Conservation (phyloP, 2,329 filamentous ascomycete species). For the Dryadomyces quercus-mongolicae region DNA sequence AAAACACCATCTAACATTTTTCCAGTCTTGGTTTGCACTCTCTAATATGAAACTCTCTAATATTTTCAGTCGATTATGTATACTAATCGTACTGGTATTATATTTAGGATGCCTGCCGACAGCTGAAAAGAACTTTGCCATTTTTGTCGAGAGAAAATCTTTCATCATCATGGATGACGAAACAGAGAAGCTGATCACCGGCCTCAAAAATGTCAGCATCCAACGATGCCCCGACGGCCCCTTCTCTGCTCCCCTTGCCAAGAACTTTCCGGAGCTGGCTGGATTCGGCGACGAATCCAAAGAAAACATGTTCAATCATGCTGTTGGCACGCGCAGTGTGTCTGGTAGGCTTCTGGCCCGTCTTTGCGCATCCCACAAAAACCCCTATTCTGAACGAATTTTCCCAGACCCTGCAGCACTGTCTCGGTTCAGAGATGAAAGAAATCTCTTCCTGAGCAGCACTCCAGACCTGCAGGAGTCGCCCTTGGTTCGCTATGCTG, state of each 20-base stretch:
- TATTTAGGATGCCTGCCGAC: too few relatives aligned
- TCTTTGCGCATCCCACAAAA: too few relatives aligned
- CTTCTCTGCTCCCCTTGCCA: not conserved
- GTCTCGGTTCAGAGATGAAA: not conserved
- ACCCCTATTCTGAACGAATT: too few relatives aligned
- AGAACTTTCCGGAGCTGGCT: not conserved
- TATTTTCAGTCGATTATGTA: not conserved
- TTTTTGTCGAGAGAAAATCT: too few relatives aligned
- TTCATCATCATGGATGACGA: not conserved
- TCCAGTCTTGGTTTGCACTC: not conserved
- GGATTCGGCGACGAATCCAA: not conserved
- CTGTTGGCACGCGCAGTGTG: not conserved
- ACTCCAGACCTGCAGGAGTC: too few relatives aligned
- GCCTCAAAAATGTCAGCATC: not conserved
- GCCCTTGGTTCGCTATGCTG: too few relatives aligned
- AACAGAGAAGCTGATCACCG: not conserved
- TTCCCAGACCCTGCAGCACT: not conserved
- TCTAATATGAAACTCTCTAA: not conserved
- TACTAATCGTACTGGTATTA: not conserved
- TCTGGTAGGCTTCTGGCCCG: not conserved
- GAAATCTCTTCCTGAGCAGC: not conserved
- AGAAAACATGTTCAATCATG: not conserved
- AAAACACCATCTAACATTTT: not conserved
- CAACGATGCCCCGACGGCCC: not conserved
- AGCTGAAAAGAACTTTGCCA: too few relatives aligned